Conservation (phyloP, 495 filamentous ascomycete genomes). For the Hypoxylon cercidicola region DNA sequence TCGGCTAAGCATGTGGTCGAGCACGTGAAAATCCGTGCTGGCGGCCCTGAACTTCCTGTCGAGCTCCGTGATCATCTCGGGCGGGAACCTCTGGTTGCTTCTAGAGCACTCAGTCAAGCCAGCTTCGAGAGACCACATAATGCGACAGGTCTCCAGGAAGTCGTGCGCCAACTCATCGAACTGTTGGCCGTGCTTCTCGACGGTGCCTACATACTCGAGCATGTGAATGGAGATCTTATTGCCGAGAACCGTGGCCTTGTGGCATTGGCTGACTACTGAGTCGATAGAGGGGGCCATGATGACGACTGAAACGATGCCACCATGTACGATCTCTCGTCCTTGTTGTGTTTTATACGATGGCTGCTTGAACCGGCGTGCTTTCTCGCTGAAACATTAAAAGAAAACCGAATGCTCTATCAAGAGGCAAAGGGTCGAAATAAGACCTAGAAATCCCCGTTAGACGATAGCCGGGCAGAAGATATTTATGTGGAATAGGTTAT, state of each 20-base stretch:
- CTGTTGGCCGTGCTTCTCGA: constrained; percentile 53
- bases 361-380: neutral
- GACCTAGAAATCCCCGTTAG: neutral
- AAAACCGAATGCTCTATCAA: neutral
- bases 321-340: neutral
- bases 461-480: neutral
- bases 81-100: constrained; percentile 53
- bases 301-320: neutral
- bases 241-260: constrained; percentile 53
- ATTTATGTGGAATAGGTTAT: constrained; percentile 11
- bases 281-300: constrained; percentile 39
- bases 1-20: constrained; percentile 61
- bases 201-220: constrained; percentile 64
- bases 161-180: constrained; percentile 61
- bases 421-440: constrained; percentile 17
- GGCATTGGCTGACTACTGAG: constrained; percentile 42
- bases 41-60: constrained; percentile 60
- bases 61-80: constrained; percentile 60
- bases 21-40: constrained; percentile 58
- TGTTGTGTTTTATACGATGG: neutral
- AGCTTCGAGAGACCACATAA: constrained; percentile 62
- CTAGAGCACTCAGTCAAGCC: constrained; percentile 56
- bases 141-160: constrained; percentile 63
- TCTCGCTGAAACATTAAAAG: neutral
- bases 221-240: constrained; percentile 65